Evolutionary conservation across 2,329 filamentous ascomycete genomes (phyloP).

Genomic region (Rutstroemia sp.): DNA sequence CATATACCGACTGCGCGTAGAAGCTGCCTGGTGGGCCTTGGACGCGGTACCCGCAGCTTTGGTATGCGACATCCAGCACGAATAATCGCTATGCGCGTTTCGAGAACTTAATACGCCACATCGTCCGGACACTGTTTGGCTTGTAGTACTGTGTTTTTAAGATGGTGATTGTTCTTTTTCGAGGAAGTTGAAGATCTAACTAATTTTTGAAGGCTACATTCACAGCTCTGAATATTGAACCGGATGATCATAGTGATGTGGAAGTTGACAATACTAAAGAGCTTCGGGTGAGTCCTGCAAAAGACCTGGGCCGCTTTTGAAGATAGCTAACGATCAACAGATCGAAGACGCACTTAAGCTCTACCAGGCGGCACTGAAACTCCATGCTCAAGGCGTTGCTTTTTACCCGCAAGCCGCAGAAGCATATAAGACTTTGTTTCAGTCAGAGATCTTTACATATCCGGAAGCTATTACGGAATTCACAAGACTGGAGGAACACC

Average conservation of each 20-base stretch:
- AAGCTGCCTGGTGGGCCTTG: not conserved
- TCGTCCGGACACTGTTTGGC: not conserved
- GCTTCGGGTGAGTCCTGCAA: conserved; percentile 52
- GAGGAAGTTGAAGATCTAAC: not conserved
- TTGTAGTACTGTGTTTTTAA: not conserved
- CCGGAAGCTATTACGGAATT: conserved; percentile 83
- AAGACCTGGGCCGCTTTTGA: no score
- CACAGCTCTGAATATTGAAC: conserved; percentile 86
- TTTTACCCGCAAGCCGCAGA: conserved; percentile 69
- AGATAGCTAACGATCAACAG: conserved; percentile 29
- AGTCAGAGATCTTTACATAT: conserved; percentile 90
- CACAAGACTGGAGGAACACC: conserved; percentile 56
- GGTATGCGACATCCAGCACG: no score
- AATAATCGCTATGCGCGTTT: not conserved
- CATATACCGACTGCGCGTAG: not conserved
- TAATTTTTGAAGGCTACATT: conserved; percentile 39
- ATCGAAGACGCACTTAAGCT: conserved; percentile 95
- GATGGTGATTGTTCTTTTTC: not conserved
- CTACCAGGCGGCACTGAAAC: conserved; percentile 84
- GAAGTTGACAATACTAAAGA: conserved; percentile 94
- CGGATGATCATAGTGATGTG: conserved; percentile 82
- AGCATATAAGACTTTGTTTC: conserved; percentile 79
- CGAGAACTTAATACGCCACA: not conserved
- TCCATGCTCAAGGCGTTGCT: conserved; percentile 77
- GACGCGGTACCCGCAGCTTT: no score